Conservation (phyloP, 106 monocot genomes). For the Agapanthus africanus region DNA sequence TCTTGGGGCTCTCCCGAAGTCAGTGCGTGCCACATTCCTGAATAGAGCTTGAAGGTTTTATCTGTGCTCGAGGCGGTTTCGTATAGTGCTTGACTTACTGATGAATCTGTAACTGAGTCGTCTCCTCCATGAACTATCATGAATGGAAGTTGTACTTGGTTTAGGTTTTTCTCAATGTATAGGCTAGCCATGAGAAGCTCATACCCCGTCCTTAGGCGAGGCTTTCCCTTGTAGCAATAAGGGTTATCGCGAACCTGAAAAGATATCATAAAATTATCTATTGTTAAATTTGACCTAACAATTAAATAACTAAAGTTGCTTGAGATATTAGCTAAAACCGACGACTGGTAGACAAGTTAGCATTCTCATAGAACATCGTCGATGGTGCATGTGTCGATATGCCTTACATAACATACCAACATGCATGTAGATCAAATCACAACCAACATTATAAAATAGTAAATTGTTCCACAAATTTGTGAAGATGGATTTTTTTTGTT, state of each 20-base stretch:
- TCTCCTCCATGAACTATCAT: conserved; percentile 62
- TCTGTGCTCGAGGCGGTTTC: conserved; percentile 44
- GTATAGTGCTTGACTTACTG: conserved; percentile 36
- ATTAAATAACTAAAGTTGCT: too few species aligned
- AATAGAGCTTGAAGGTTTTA: conserved; percentile 64
- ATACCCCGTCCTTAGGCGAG: conserved; percentile 44
- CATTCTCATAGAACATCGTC: too few species aligned
- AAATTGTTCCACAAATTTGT: too few species aligned
- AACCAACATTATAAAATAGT: too few species aligned
- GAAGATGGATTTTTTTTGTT: too few species aligned
- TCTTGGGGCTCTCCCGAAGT: conserved; percentile 59
- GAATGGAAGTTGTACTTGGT: conserved; percentile 44
- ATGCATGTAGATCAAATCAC: too few species aligned
- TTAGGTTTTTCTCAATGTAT: conserved; percentile 51
- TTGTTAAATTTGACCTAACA: too few species aligned
- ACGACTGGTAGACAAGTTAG: too few species aligned
- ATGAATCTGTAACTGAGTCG: conserved; percentile 68
- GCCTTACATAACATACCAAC: too few species aligned
- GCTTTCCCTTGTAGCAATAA: conserved; percentile 48
- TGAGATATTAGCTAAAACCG: too few species aligned
- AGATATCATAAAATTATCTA: too few species aligned
- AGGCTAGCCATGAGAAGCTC: conserved; percentile 60
- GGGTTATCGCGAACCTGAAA: conserved; percentile 34
- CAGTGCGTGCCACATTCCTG: conserved; percentile 77
- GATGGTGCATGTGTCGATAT: too few species aligned